Base-by-base conservation (phyloP, 1,284 basidiomycete genomes). In the Sphagnurus paluster region DNA sequence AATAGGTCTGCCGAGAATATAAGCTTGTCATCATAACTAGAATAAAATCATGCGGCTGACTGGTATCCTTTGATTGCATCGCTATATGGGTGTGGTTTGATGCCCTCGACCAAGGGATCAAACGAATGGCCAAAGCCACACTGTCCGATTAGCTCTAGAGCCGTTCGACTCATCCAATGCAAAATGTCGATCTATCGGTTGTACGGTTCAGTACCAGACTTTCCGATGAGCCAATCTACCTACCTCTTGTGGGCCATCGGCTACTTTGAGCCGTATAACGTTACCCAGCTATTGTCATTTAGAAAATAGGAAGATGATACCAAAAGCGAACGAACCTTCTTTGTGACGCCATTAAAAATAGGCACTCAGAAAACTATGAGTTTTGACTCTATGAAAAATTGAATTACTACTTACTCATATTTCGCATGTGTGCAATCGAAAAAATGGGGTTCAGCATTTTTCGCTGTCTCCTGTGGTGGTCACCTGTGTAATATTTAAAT, bases 121-220 rank as follows among this genome's bases (percentile, higher is more conserved):
- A 44, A 39, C 8, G 40, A 42, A 23, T 42, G 35, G 20, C 40
- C 40, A 11, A 61, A 52, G 3, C 58, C 59, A 4, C 48, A 59
- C 52, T 63, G 61, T 8, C 64, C 63, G 29, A 69, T 60, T n/a
- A 63, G 50, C 45, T 69, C 67, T 13, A 68, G 44, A 19, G 71
- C 68, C 4, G 62, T 58, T 11, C 65, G 61, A 2, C 63, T 57
- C 62, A 69, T 66, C 70, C 70, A 74, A n/a, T 64, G 56, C 13
- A 69, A 48, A 17, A 75, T 47, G 62, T 78, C 57, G 60, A 76
- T 53, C 56, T 76, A n/a, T n/a, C n/a, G n/a, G 59, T 13, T 14
- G n/a, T n/a, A n/a, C n/a, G n/a, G 25, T 10, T 1, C 28, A 16
- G n/a, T 11, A 40, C n/a, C 6, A 28, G 8, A 2, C 9, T 17